Percentiles rank a stretch among this genome's conserved stretches.
phyloP scores from a whole-genome alignment of 140 eudicot species.

The Flaveria floridana region DNA sequence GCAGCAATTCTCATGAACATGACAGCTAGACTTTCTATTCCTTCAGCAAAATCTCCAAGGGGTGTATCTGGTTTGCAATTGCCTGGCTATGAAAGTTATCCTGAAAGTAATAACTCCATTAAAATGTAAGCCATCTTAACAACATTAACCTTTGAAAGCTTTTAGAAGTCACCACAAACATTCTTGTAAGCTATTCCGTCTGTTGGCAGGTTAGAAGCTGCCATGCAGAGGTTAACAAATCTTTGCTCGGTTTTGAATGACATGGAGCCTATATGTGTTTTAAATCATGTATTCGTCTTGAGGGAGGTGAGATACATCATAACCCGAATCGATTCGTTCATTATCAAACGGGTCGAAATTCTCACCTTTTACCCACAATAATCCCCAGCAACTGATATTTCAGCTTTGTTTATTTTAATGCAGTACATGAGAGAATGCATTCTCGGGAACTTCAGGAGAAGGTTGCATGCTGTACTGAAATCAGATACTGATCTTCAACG shows the following conservation, averaged over 20 bases:
- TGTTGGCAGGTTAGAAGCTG: slow-evolving; percentile 93
- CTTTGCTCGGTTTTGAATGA: slow-evolving; percentile 94
- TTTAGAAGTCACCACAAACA: neutral
- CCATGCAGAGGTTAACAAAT: slow-evolving; percentile 98
- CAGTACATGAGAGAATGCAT: slow-evolving; percentile 99
- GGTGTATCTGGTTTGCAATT: slow-evolving; percentile 67
- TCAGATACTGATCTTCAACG: slow-evolving; percentile 95
- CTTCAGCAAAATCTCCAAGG: slow-evolving; percentile 78
- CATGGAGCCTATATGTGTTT: slow-evolving; percentile 99
- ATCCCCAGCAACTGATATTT: slow-evolving; percentile 16
- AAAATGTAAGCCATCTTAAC: slow-evolving; percentile 61
- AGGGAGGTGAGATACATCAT: slow-evolving; percentile 65
- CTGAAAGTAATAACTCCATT: slow-evolving; percentile 74
- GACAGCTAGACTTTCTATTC: slow-evolving; percentile 70
- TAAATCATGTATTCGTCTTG: slow-evolving; percentile 94
- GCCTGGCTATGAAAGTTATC: slow-evolving; percentile 97
- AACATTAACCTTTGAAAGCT: neutral
- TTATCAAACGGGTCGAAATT: neutral
- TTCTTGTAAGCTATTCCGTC: slow-evolving; percentile 11
- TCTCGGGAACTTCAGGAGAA: slow-evolving; percentile 86
- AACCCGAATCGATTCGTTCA: neutral
- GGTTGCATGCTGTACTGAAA: slow-evolving; percentile 78
- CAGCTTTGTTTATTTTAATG: slow-evolving; percentile 25
- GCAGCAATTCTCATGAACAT: slow-evolving; percentile 90
- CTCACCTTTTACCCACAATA: slow-evolving; percentile 9